Evolutionary conservation across 2,329 filamentous ascomycete species (phyloP).

Genomic region (Pseudopithomyces chartarum): DNA sequence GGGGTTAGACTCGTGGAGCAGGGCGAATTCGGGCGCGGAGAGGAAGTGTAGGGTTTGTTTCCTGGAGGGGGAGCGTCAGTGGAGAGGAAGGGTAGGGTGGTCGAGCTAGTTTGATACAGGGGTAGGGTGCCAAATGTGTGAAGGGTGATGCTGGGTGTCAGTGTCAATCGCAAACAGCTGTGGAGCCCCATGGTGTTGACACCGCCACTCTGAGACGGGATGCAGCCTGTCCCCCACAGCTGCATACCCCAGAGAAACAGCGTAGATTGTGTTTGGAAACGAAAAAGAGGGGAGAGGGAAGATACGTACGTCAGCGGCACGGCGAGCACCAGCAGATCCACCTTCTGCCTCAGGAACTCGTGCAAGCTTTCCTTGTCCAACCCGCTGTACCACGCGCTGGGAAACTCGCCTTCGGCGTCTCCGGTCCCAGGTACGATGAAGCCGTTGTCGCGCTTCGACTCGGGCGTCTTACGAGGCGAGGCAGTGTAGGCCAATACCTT

Average conservation of each 20-base stretch:
- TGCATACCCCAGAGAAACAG: background rate
- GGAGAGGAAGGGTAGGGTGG: background rate
- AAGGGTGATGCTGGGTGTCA: constrained; percentile 1
- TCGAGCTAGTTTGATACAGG: background rate
- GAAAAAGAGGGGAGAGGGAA: background rate
- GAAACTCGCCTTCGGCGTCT: constrained; percentile 61
- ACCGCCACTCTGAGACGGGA: background rate
- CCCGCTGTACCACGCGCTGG: constrained; percentile 62
- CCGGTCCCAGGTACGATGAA: constrained; percentile 73
- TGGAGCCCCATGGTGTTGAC: background rate
- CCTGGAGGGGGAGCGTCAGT: constrained; percentile 18
- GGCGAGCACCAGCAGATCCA: constrained; percentile 62
- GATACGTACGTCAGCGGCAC: constrained; percentile 62
- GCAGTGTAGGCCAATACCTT: constrained; percentile 77
- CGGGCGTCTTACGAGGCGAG: constrained; percentile 68
- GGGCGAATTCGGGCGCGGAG: constrained; percentile 58
- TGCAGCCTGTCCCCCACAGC: background rate
- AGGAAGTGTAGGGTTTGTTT: constrained; percentile 59
- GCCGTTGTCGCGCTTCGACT: constrained; percentile 65
- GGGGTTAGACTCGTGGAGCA: constrained; percentile 54
- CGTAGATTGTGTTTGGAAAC: background rate
- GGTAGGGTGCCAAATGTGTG: background rate
- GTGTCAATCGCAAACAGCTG: background rate
- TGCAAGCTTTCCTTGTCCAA: constrained; percentile 57
- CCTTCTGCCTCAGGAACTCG: constrained; percentile 58